Percentiles rank a stretch among this genome's conserved stretches.
These are phyloP conservation scores for Aspergillus costaricaensis DNA, from an alignment of 2,329 filamentous ascomycete species.

Conservation along the genomic window DNA sequence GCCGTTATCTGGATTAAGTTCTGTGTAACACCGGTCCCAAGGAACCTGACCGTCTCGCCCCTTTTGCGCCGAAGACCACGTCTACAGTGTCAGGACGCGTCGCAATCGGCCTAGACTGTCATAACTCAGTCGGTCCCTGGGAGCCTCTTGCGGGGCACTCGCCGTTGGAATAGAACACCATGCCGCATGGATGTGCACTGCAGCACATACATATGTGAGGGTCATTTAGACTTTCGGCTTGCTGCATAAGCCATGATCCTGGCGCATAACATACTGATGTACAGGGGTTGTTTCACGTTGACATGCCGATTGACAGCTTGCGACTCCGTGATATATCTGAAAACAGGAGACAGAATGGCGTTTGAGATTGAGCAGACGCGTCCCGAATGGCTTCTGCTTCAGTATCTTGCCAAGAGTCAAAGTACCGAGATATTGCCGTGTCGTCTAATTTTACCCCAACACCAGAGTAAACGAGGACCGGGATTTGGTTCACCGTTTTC, in stretches of 20 bases:
- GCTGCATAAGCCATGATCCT: constrained; percentile 15
- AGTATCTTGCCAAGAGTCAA: not conserved
- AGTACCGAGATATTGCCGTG: constrained; percentile 4
- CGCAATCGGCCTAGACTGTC: not conserved
- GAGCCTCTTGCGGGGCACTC: not conserved
- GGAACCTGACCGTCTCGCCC: not conserved
- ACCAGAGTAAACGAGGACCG: not conserved
- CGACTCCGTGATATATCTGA: constrained; percentile 1
- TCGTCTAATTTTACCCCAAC: not conserved
- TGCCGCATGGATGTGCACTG: not conserved
- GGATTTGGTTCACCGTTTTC: constrained; percentile 5
- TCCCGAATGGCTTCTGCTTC: not conserved
- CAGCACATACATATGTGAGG: not conserved
- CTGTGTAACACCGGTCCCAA: not conserved
- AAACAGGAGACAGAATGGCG: not conserved
- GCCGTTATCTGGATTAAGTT: not conserved
- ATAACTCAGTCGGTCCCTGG: not conserved
- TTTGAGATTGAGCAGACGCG: not conserved
- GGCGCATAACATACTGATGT: constrained; percentile 8
- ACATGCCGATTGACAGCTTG: not conserved
- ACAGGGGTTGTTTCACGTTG: constrained; percentile 7
- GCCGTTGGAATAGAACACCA: not conserved
- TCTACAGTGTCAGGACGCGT: not conserved
- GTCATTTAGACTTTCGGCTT: constrained; percentile 17
- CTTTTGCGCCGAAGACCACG: not conserved